Percentiles rank a stretch among this genome's conserved stretches.
phyloP scores from a whole-genome alignment of 352 stramenopile species.

The Phytopythium ostracodes region DNA sequence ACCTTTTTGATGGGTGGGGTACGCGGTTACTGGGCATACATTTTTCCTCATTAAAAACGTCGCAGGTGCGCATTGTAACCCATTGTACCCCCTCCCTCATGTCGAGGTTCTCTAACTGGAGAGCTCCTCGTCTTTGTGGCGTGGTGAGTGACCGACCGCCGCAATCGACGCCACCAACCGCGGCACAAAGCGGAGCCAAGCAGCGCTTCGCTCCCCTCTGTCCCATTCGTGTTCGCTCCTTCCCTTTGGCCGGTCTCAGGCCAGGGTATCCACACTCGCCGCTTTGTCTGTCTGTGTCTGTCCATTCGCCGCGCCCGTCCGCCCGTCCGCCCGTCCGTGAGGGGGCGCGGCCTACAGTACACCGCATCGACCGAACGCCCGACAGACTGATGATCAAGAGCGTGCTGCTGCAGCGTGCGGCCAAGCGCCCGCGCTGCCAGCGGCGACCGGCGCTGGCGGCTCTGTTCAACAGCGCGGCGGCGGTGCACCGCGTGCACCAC shows the following conservation, averaged over 20 bases:
- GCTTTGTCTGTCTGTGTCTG: no score
- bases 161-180: constrained; percentile 3
- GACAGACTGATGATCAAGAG: constrained; percentile 14
- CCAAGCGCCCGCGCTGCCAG: constrained; percentile 7
- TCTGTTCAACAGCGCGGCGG: constrained; percentile 8
- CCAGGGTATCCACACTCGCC: neutral
- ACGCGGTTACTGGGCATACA: neutral
- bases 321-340: neutral
- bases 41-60: neutral
- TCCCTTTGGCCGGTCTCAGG: neutral
- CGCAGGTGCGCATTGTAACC: neutral
- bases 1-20: constrained; percentile 4
- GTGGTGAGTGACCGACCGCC: neutral
- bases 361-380: no score
- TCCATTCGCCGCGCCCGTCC: neutral
- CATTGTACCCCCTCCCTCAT: neutral
- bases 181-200: neutral
- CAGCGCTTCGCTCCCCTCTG: neutral
- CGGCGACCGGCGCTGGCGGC: neutral
- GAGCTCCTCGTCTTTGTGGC: constrained; percentile 5
- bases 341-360: neutral
- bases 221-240: neutral
- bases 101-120: neutral
- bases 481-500: constrained; percentile 13
- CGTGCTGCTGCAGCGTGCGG: constrained; percentile 6